A percentile compares a stretch with the other conserved stretches of the same genome.
Evolutionary conservation across 2,329 filamentous ascomycete species (phyloP).

Genomic region (Cladobotryum mycophilum): DNA sequence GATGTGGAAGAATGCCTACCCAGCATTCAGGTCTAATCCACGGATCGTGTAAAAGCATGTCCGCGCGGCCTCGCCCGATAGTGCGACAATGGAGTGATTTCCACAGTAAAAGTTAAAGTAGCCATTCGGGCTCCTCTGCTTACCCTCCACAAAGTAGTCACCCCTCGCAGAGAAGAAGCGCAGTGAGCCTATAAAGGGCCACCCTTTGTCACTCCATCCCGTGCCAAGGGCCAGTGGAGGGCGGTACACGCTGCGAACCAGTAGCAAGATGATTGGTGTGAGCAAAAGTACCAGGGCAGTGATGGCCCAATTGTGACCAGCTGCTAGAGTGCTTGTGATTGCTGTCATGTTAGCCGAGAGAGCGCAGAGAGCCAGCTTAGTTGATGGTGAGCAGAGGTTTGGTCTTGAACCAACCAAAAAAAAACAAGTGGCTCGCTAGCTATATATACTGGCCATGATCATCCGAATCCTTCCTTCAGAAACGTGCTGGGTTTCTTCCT

Average conservation of each 20-base stretch:
- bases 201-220: conserved; percentile 16
- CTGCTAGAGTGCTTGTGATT: too few relatives aligned
- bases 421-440: too few relatives aligned
- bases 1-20: conserved; percentile 22
- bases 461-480: too few relatives aligned
- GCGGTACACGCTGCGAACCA: conserved; percentile 11
- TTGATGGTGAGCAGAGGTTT: too few relatives aligned
- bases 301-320: too few relatives aligned
- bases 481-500: too few relatives aligned
- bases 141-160: conserved; percentile 35
- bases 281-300: background rate
- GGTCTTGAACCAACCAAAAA: too few relatives aligned
- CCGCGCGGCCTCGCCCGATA: conserved; percentile 37
- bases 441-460: too few relatives aligned
- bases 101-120: conserved; percentile 46
- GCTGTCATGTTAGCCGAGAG: too few relatives aligned
- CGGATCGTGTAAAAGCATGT: conserved; percentile 40
- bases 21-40: conserved; percentile 36
- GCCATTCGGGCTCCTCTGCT: conserved; percentile 27
- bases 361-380: too few relatives aligned
- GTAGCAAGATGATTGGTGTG: conserved; percentile 1
- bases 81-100: conserved; percentile 35
- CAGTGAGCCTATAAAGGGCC: conserved; percentile 38
- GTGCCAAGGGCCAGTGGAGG: conserved; percentile 19
- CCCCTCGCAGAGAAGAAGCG: conserved; percentile 41